Conservation (phyloP, 2,329 filamentous ascomycete genomes). For the Atkinsonella hypoxylon region DNA sequence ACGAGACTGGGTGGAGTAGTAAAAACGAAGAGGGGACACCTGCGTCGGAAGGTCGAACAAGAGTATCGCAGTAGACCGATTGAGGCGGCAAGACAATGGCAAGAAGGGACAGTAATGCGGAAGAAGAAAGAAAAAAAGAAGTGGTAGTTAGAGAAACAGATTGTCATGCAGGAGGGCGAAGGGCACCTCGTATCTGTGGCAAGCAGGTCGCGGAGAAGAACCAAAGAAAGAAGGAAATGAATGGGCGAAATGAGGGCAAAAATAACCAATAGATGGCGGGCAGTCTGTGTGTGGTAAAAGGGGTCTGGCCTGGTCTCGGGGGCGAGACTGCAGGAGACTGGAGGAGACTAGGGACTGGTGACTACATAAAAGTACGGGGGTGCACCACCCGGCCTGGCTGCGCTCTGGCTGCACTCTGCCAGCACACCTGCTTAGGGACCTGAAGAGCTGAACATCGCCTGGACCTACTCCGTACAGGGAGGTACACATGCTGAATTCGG, state of each 20-base stretch:
- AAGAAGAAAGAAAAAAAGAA: not conserved
- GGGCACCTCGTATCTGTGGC: not conserved
- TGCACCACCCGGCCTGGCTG: too few species aligned
- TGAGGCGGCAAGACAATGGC: not conserved
- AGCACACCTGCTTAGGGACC: not conserved
- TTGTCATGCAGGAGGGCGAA: not conserved
- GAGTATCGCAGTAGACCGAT: conserved; percentile 4
- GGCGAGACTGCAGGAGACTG: not conserved
- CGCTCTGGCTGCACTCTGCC: too few species aligned
- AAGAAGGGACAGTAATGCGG: not conserved
- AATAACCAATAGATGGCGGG: too few species aligned
- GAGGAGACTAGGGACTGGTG: not conserved
- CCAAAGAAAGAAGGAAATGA: not conserved
- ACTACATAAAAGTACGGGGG: not conserved
- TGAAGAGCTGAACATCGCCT: too few species aligned
- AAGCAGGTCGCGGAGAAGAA: not conserved
- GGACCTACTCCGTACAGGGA: too few species aligned
- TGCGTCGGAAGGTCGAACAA: not conserved
- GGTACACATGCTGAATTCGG: too few species aligned
- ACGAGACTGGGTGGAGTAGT: conserved; percentile 1
- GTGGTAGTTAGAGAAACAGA: not conserved
- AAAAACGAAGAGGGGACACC: not conserved
- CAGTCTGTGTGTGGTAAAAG: not conserved
- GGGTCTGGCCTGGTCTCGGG: not conserved
- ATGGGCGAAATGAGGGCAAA: not conserved